Base-by-base conservation (phyloP, 768 basidiomycete genomes). In the Agaricus subrufescens region DNA sequence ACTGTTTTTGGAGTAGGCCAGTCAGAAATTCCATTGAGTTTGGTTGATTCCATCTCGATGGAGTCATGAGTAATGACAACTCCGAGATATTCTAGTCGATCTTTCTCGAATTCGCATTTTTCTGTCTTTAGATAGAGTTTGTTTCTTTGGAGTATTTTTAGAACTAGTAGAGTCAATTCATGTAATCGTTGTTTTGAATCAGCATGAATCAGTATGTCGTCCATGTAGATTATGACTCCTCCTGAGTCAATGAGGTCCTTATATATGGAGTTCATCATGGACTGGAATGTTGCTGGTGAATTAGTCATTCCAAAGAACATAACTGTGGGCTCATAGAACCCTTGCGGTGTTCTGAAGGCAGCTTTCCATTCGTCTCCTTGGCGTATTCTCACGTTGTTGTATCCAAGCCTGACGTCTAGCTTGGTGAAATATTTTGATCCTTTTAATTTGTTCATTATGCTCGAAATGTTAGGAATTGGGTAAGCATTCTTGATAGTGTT, bases 201-300 rank as follows among this genome's bases (percentile, higher is more conserved):
- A 0, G 62, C 57, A 42, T 62, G 71, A 44, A 73, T 67, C 15
- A 76, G 61, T 30, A 78, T 72, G 56, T 79, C 69, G 54, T 78
- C 75, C 37, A 79, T 61, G 58, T 80, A 77, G 0, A 77, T 63
- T 3, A 71, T 50, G 3, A 79, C 58, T 1, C 60, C 37, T 5
- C 66, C 68, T 27, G 56, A 19, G 2, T 61, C 56, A n/a, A 78
- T 65, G 4, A 57, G 15, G 3, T 60, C 54, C 0, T 0, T 1
- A 15, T 62, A 60, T 14, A 60, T 54, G 7, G 46, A 11, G 38
- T 61, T 39, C 60, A 62, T 62, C 61, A 63, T 60, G 9, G 48
- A 31, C 56, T 63, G 56, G 37, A 60, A 60, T 0, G 58, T 61
- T 3, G 62, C 60, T 7, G 58, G 60, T 0, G 50, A 53, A 8